A percentile compares a stretch with the other conserved stretches of the same genome.
Evolutionary conservation across 2,329 filamentous ascomycete species (phyloP).

Genomic region (Venturia nashicola): DNA sequence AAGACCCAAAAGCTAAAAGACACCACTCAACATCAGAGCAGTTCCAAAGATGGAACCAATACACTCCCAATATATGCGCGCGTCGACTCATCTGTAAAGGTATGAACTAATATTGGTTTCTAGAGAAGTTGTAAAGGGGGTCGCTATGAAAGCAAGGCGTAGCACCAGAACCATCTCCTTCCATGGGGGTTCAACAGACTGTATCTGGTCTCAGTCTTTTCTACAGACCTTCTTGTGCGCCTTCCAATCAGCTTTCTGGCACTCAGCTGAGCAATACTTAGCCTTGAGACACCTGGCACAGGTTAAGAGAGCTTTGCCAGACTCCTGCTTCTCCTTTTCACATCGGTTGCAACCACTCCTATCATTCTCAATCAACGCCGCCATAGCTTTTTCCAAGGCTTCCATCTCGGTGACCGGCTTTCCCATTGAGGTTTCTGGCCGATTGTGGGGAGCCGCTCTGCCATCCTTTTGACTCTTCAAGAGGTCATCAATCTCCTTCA

Average conservation of each 20-base stretch:
- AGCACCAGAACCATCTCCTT: neutral
- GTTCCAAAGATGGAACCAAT: too few relatives aligned
- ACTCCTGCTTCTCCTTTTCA: conserved; percentile 11
- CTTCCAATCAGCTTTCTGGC: conserved; percentile 44
- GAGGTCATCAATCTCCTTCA: neutral
- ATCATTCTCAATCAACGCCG: neutral
- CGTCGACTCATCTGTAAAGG: too few relatives aligned
- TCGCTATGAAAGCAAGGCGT: neutral
- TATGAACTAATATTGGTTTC: too few relatives aligned
- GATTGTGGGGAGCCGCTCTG: neutral
- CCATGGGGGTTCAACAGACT: neutral
- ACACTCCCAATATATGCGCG: too few relatives aligned
- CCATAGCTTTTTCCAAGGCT: neutral
- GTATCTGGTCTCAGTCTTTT: conserved; percentile 1
- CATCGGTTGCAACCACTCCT: conserved; percentile 11
- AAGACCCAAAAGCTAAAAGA: too few relatives aligned
- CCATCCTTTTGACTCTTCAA: conserved; percentile 1
- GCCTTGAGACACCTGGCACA: conserved; percentile 34
- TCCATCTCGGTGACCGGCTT: neutral
- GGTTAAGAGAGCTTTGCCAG: conserved; percentile 25
- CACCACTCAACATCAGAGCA: too few relatives aligned
- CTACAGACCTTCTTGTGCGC: conserved; percentile 26
- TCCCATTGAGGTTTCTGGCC: neutral
- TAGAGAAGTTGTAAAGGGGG: too few relatives aligned
- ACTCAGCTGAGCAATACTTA: conserved; percentile 40